A percentile compares a stretch with the other conserved stretches of the same genome.
Conservation (phyloP, 371 early-diverging fungal species). For the Mucor piriformis region DNA sequence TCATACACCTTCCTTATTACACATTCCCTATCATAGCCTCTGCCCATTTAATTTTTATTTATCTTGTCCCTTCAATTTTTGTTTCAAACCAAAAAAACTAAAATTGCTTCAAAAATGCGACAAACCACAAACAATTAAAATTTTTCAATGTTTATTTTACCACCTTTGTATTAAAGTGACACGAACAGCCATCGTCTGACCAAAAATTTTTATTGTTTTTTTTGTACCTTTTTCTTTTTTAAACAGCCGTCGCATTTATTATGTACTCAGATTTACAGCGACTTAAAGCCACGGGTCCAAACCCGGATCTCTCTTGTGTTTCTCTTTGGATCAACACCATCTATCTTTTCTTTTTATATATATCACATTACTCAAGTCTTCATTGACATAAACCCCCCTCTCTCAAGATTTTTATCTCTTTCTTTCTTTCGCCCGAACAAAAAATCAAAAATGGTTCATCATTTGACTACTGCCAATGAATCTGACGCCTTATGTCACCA, state of each 20-base stretch:
- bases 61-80: no score
- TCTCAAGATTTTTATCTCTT: neutral
- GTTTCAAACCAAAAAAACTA: no score
- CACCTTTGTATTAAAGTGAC: neutral
- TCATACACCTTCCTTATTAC: no score
- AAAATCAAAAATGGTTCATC: slow-evolving; percentile 10
- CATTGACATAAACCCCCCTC: neutral
- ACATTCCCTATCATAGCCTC: no score
- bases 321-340: neutral
- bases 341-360: neutral
- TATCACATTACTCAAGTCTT: neutral
- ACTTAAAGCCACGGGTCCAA: neutral
- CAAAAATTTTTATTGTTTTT: neutral
- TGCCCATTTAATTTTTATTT: no score
- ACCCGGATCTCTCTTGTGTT: neutral
- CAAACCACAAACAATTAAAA: neutral
- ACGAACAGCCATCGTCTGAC: neutral
- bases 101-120: no score
- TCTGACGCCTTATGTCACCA: slow-evolving; percentile 3
- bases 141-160: neutral
- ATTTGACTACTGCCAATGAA: slow-evolving; percentile 1
- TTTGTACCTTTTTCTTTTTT: neutral
- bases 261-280: no score
- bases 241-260: no score
- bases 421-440: neutral